Evolutionary conservation across 2,329 filamentous ascomycete genomes (phyloP).

Genomic region (Xylaria hypoxylon): DNA sequence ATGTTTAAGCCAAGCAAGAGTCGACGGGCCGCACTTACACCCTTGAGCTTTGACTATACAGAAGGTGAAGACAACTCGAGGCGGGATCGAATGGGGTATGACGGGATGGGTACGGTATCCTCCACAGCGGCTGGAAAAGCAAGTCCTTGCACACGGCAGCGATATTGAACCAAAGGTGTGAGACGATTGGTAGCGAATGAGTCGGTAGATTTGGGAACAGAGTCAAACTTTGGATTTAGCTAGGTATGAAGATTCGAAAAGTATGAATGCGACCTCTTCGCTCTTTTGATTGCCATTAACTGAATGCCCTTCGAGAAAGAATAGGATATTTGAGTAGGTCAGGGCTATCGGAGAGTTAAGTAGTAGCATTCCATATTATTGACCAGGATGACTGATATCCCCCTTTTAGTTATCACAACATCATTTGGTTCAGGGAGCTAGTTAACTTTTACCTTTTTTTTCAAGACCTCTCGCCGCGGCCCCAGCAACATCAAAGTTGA

Average conservation of each 20-base stretch:
- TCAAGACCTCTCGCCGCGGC: background rate
- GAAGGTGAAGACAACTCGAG: slow-evolving; percentile 11
- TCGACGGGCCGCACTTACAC: slow-evolving; percentile 7
- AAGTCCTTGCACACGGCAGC: slow-evolving; percentile 18
- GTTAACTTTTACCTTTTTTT: background rate
- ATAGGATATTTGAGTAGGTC: slow-evolving; percentile 11
- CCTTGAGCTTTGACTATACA: slow-evolving; percentile 20
- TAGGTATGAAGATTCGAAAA: slow-evolving; percentile 12
- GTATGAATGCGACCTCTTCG: background rate
- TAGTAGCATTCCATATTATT: slow-evolving; percentile 23
- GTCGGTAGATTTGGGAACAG: slow-evolving; percentile 4
- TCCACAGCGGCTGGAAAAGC: slow-evolving; percentile 12
- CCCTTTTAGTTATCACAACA: slow-evolving; percentile 2
- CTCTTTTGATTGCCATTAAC: background rate
- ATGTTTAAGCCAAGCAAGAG: background rate
- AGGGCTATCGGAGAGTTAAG: slow-evolving; percentile 26
- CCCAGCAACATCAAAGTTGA: slow-evolving; percentile 14
- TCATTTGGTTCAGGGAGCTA: background rate
- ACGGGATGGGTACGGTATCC: slow-evolving; percentile 24
- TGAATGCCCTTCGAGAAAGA: slow-evolving; percentile 6
- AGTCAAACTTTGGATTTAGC: background rate
- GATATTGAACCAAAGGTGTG: background rate
- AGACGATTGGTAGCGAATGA: slow-evolving; percentile 2
- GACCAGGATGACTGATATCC: slow-evolving; percentile 23
- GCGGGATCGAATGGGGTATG: slow-evolving; percentile 26